Evolutionary conservation across 495 filamentous ascomycete species (phyloP), one percentile per base, ranked within the genome.

Genomic region (Xylaria grammica): DNA sequence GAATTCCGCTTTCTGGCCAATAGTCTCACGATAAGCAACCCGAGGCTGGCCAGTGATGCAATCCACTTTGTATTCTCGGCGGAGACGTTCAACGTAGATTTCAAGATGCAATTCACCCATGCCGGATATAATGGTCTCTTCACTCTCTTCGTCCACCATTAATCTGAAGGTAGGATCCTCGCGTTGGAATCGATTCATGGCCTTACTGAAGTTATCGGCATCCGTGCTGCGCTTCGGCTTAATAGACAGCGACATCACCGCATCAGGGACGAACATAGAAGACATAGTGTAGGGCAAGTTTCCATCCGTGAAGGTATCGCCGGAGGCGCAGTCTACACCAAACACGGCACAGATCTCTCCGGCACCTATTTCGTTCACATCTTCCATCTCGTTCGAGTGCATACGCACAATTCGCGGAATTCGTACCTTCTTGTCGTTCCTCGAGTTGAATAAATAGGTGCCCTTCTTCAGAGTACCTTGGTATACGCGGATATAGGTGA

Each of bases 351-450:
- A 98, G 60, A 99, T 98, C 74, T 99, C 96, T 72, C 96, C 96
- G 42, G 96, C 93, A 46, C 92, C 91, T 53, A 99, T 90, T 74
- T 97, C 94, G 50, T 74, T 80, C 15, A 96, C 91, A 67, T 99
- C 96, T 78, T 98, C 96, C 96, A 99, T 95, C 74, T 99, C 96
- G 74, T 98, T 97, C 34, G 93, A 97, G 82, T 99, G 96, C 96
- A 99, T 99, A 49, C 96, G 91, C 51, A 99, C 96, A 71, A 99
- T 99, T 69, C 94, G 90, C 22, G 96, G 96, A 62, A 98, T 88
- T 78, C 96, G 95, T 74, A 99, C 89, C 80, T 95, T 98, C 84
- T 98, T 97, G 74, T 92, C 88, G 55, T 85, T 93, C 65, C 94
- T 89, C 10, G 95, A 92, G 73, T 99, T 99, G 86, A 89, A 97